Conservation (phyloP, 441 rosid genomes). For the Raphanus hybrid region DNA sequence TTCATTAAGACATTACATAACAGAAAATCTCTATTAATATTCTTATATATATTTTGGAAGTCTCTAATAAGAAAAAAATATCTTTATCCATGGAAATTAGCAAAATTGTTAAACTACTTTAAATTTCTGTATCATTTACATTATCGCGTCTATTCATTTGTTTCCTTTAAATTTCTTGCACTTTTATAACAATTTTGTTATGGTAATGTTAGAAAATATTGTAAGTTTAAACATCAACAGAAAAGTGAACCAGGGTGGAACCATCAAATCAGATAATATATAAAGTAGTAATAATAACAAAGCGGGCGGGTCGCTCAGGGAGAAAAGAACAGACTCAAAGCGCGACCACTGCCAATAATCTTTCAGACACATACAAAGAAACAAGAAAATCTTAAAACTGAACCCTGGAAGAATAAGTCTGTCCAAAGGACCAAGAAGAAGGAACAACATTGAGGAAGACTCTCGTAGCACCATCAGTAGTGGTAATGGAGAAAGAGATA, state of each 20-base stretch:
- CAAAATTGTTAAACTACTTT: too few species aligned
- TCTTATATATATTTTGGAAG: too few species aligned
- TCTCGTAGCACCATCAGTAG: slow-evolving; percentile 56
- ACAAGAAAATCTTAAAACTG: slow-evolving; percentile 48
- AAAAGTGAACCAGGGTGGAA: neutral
- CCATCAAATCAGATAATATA: neutral
- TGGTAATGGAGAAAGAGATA: slow-evolving; percentile 64
- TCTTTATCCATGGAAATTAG: too few species aligned
- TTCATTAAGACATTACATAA: too few species aligned
- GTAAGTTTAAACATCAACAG: neutral
- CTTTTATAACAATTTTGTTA: neutral
- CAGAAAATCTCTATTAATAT: too few species aligned
- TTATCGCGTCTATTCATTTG: too few species aligned
- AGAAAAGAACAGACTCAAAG: slow-evolving; percentile 49
- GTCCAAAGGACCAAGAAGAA: slow-evolving; percentile 68
- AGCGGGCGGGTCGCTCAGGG: slow-evolving; percentile 73
- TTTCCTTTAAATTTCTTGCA: too few species aligned
- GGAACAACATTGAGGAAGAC: slow-evolving; percentile 53
- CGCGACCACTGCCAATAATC: slow-evolving; percentile 65
- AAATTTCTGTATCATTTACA: too few species aligned
- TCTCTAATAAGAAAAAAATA: too few species aligned
- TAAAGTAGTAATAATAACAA: neutral
- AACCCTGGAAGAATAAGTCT: slow-evolving; percentile 23
- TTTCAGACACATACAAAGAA: neutral
- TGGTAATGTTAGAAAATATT: neutral